Conservation (phyloP, 2,329 filamentous ascomycete species). For the Eutypa lata region DNA sequence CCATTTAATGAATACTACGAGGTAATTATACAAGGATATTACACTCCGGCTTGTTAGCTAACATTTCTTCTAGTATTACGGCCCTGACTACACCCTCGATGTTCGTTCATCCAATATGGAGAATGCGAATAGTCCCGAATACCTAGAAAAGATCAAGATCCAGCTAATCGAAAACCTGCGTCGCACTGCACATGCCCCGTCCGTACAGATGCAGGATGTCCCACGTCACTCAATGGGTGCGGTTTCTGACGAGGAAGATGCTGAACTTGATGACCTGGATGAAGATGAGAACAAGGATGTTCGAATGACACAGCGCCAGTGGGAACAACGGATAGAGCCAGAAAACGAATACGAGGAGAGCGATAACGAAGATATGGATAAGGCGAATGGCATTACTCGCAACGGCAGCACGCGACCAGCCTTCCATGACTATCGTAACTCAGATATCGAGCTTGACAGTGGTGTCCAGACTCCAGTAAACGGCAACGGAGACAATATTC, state of each 20-base stretch:
- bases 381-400: conserved; percentile 66
- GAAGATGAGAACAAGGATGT: conserved; percentile 84
- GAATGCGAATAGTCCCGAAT: conserved; percentile 82
- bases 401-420: conserved; percentile 45
- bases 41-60: conserved; percentile 32
- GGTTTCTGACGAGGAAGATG: conserved; percentile 65
- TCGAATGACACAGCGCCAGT: conserved; percentile 75
- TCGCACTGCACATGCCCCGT: conserved; percentile 81
- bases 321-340: conserved; percentile 74
- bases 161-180: conserved; percentile 82
- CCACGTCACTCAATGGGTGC: conserved; percentile 60
- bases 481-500: conserved; percentile 31
- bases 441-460: conserved; percentile 40
- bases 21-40: conserved; percentile 44
- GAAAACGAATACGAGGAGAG: conserved; percentile 83
- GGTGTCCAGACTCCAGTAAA: conserved; percentile 35
- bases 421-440: conserved; percentile 51
- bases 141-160: conserved; percentile 77
- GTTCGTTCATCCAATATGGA: conserved; percentile 86
- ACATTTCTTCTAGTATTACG: conserved; percentile 74
- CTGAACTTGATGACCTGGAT: conserved; percentile 66
- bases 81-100: conserved; percentile 85
- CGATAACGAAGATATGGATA: conserved; percentile 80
- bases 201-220: conserved; percentile 84
- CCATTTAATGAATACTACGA: conserved; percentile 97